These are phyloP conservation scores for Phytophthora sp. DNA, from an alignment of 352 stramenopile species.

Conservation along the genomic window DNA sequence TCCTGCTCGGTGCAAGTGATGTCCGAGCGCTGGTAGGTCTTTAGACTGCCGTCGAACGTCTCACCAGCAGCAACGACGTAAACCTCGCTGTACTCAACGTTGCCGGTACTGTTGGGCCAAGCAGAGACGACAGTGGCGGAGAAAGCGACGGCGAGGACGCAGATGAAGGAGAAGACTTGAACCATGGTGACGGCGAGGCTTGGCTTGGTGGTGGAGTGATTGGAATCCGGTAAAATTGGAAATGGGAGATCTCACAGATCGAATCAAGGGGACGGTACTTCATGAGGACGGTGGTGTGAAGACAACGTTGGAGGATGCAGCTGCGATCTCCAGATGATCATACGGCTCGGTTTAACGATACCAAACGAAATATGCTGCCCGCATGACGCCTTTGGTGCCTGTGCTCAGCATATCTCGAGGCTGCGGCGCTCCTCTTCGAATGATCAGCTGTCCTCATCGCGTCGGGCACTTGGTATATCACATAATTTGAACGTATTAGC, in stretches of 20 bases:
- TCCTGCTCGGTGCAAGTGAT: constrained; percentile 38
- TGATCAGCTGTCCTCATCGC: constrained; percentile 2
- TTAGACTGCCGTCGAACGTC: constrained; percentile 39
- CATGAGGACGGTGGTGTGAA: background rate
- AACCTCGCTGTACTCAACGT: constrained; percentile 35
- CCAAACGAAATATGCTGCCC: constrained; percentile 2
- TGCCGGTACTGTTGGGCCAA: constrained; percentile 40
- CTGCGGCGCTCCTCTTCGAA: constrained; percentile 10
- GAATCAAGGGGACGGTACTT: background rate
- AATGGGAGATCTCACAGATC: constrained; percentile 14
- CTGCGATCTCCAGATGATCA: constrained; percentile 24
- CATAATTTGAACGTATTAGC: too few species aligned
- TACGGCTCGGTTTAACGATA: constrained; percentile 17
- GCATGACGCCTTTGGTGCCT: constrained; percentile 10
- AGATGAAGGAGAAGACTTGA: constrained; percentile 27
- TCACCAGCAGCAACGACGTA: constrained; percentile 41
- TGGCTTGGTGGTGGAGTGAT: constrained; percentile 12
- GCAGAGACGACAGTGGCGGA: constrained; percentile 14
- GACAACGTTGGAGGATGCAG: constrained; percentile 10
- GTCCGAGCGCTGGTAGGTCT: constrained; percentile 52
- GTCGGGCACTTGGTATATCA: too few species aligned
- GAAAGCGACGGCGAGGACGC: constrained; percentile 13
- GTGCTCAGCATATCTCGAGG: constrained; percentile 26
- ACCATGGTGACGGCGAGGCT: constrained; percentile 14
- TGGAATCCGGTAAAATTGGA: constrained; percentile 19